Percentiles rank a stretch among this genome's conserved stretches.
These are phyloP conservation scores for Verticillium longisporum DNA, from an alignment of 2,329 filamentous ascomycete genomes.

Conservation along the genomic window DNA sequence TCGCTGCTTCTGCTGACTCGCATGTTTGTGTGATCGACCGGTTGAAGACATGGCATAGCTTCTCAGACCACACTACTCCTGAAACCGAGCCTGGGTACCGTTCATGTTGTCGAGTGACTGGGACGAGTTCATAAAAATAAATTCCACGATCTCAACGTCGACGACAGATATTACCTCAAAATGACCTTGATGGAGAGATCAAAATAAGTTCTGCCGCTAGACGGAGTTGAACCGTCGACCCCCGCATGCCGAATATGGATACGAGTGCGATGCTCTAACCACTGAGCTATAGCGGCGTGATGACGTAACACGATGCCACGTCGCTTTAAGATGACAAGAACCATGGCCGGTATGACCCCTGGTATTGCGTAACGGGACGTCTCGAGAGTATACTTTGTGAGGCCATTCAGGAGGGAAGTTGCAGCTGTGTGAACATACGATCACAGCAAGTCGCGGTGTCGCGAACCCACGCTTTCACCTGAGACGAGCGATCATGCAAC, in stretches of 20 bases:
- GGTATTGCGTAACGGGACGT: too few relatives aligned
- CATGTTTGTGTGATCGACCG: neutral
- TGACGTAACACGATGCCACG: neutral
- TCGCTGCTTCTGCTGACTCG: neutral
- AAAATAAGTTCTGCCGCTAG: neutral
- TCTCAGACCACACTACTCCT: neutral
- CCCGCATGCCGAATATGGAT: neutral
- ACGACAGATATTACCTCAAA: neutral
- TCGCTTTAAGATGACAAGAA: neutral
- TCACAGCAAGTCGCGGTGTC: too few relatives aligned
- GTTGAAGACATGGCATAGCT: neutral
- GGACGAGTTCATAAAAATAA: neutral
- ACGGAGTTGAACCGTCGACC: neutral
- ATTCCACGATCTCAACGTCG: neutral
- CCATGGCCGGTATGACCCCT: too few relatives aligned
- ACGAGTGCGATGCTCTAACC: neutral
- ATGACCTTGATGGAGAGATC: neutral
- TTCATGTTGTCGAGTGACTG: neutral
- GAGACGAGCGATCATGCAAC: neutral
- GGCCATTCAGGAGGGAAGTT: too few relatives aligned
- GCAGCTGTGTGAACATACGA: too few relatives aligned
- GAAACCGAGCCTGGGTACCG: neutral
- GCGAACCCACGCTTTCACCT: neutral
- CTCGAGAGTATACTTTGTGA: too few relatives aligned
- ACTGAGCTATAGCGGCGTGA: neutral